Conservation (phyloP, 2,329 filamentous ascomycete species). For the Aspergillus tanneri region DNA sequence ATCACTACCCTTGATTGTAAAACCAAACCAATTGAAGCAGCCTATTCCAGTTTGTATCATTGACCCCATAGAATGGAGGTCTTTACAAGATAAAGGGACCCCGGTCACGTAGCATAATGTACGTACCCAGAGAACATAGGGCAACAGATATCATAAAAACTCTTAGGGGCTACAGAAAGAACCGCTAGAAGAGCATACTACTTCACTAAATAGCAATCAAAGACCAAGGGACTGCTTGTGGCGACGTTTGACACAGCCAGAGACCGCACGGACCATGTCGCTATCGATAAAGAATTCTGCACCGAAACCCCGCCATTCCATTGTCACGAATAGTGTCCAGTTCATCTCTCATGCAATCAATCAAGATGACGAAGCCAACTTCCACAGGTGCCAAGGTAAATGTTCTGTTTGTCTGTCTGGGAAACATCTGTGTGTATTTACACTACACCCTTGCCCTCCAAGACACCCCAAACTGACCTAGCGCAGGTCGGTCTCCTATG, state of each 20-base stretch:
- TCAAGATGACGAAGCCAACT: constrained; percentile 23
- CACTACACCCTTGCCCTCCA: not conserved
- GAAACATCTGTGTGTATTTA: constrained; percentile 74
- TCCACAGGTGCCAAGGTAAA: constrained; percentile 49
- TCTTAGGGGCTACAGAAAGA: no score
- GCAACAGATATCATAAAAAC: no score
- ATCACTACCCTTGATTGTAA: no score
- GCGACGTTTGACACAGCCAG: not conserved
- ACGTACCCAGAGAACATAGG: no score
- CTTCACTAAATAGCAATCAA: no score
- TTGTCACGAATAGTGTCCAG: not conserved
- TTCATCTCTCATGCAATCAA: not conserved
- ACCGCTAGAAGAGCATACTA: no score
- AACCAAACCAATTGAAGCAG: no score
- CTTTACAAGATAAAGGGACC: no score
- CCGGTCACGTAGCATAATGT: no score
- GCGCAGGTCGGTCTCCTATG: constrained; percentile 75
- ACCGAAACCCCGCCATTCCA: constrained; percentile 4
- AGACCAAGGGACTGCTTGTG: no score
- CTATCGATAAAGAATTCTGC: constrained; percentile 14
- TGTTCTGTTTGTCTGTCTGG: constrained; percentile 92
- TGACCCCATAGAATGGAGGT: no score
- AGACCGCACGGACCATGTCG: constrained; percentile 5
- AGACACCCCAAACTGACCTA: constrained; percentile 5
- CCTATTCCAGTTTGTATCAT: no score